phyloP scores from a whole-genome alignment of 495 filamentous ascomycete species.

The Aspergillus ellipticus region DNA sequence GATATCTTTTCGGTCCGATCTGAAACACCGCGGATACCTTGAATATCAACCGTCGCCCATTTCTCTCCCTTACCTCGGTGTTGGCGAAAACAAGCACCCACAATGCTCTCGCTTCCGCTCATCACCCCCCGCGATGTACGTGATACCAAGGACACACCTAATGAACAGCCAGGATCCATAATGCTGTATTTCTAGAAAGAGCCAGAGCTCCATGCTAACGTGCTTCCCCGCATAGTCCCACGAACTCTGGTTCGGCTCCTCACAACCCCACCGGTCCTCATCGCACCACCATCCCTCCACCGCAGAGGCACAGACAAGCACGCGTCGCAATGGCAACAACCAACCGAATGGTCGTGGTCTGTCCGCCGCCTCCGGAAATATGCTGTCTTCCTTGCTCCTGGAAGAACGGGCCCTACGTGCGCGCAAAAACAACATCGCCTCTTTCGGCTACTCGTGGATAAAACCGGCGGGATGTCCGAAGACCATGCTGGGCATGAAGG shows the following conservation, averaged over 20 bases:
- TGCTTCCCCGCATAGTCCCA: constrained; percentile 51
- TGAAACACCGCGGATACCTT: not conserved
- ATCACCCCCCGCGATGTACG: constrained; percentile 70
- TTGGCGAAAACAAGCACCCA: constrained; percentile 18
- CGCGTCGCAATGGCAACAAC: constrained; percentile 29
- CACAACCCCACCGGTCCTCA: constrained; percentile 38
- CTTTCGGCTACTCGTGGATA: constrained; percentile 76
- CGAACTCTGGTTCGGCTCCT: constrained; percentile 65
- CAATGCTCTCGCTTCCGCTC: constrained; percentile 68
- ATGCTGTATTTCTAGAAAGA: no score
- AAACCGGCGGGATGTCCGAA: constrained; percentile 71
- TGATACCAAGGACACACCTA: constrained; percentile 1
- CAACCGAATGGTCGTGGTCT: constrained; percentile 21
- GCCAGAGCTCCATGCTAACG: not conserved
- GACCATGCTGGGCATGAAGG: constrained; percentile 70
- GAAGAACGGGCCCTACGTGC: constrained; percentile 67
- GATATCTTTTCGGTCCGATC: no score
- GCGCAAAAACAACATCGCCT: constrained; percentile 67
- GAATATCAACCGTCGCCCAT: not conserved
- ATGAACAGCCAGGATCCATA: not conserved
- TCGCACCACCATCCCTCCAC: constrained; percentile 35
- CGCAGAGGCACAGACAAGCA: constrained; percentile 14
- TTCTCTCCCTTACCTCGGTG: not conserved
- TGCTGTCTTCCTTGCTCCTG: constrained; percentile 56
- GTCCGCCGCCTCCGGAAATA: constrained; percentile 26